Base-by-base conservation (phyloP, 768 basidiomycete genomes). In the Infundibulicybe gibba region DNA sequence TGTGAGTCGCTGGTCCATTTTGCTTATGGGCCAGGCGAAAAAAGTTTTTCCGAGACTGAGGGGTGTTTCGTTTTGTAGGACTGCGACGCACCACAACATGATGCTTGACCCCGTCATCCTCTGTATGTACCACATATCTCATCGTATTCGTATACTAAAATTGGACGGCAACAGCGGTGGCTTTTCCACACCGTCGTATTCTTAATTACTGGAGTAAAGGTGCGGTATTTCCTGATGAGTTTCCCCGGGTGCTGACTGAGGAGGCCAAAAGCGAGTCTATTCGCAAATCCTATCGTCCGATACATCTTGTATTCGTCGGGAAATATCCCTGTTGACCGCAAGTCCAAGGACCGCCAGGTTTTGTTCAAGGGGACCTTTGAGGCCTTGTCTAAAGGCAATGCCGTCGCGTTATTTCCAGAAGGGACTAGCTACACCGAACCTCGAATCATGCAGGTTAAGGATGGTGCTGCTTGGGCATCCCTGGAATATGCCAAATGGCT, bases 241-340 rank as follows among this genome's bases (percentile, higher is more conserved):
- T 25, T 25, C 25, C 8, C 8, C 25, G 4, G 25, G 8, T 25
- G 25, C 25, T 25, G 4, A 25, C 4, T 25, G 3, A 25, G 8
- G 25, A 8, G 25, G 25, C 50, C 17, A 43, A 42, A 32, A 85
- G 87, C 87, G 17, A 77, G 81, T 40, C 71, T 99, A 39, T 98
- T 95, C 63, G 77, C 69, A 14, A 87, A 97, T 61, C 90, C 90
- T 2, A 63, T 81, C 9, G 69, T 86, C 47, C 75, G 77, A 20
- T 84, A 81, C 53, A 77, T 98, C 49, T 74, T 98, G 8, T 79
- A 79, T 44, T 87, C 88, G 50, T 88, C 95, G 2, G 94, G 97
- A n/a, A 97, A 97, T 64, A 94, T 99, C 53, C 94, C 95, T 17
- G 95, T 98, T 32, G 94, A 97, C 65, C 81, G 97, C 50, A 94